phyloP scores from a whole-genome alignment of 495 filamentous ascomycete species.

The Lepidopterella palustris region DNA sequence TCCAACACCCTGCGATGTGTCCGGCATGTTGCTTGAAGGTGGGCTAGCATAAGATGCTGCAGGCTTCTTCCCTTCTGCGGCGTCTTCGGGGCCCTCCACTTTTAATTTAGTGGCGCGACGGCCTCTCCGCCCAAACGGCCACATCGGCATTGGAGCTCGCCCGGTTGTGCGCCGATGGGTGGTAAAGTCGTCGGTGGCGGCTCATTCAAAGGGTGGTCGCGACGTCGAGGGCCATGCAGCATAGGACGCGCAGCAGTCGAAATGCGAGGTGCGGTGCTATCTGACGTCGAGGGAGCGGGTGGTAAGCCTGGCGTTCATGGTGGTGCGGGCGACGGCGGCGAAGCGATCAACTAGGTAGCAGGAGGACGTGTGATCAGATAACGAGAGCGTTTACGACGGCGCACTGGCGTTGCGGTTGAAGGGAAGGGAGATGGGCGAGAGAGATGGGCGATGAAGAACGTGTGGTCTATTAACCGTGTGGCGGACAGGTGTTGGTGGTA shows the following conservation, averaged over 20 bases:
- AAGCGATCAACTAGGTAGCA: neutral
- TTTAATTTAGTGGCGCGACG: conserved; percentile 21
- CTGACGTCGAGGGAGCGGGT: neutral
- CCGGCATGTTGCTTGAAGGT: conserved; percentile 18
- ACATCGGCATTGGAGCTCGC: conserved; percentile 29
- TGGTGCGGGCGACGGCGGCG: neutral
- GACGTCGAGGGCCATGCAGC: conserved; percentile 1
- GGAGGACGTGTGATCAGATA: neutral
- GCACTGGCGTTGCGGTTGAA: neutral
- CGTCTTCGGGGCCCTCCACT: conserved; percentile 16
- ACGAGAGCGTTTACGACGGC: neutral
- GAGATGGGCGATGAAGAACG: too few relatives aligned
- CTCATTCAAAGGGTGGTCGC: neutral
- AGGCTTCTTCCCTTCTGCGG: conserved; percentile 23
- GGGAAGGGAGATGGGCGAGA: neutral
- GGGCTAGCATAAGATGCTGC: conserved; percentile 9
- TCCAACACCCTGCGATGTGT: conserved; percentile 2
- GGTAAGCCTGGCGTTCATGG: neutral
- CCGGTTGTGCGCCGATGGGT: neutral
- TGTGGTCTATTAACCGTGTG: too few relatives aligned
- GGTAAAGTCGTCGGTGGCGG: neutral
- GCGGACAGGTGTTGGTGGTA: too few relatives aligned
- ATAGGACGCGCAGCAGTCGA: neutral
- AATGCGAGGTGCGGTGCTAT: neutral
- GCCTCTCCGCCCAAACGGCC: conserved; percentile 27